Conservation (phyloP, 495 filamentous ascomycete genomes). For the Hypoxylon fragiforme region DNA sequence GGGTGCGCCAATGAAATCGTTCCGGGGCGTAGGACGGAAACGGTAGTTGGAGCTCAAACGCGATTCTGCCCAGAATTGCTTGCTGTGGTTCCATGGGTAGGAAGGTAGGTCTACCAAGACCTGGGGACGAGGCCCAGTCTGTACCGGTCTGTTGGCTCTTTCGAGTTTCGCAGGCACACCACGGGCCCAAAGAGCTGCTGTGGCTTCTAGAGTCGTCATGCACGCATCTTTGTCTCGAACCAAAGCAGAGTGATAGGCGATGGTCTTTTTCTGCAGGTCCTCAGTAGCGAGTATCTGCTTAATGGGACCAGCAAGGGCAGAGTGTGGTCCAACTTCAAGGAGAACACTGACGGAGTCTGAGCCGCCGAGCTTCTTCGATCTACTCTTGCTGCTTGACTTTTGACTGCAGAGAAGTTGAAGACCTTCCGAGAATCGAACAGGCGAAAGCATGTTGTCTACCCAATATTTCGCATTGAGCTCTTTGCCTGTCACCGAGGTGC, state of each 20-base stretch:
- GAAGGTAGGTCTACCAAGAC: conserved; percentile 42
- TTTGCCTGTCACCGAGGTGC: conserved; percentile 13
- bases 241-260: conserved; percentile 36
- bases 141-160: conserved; percentile 6
- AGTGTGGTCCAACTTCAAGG: conserved; percentile 45
- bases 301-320: conserved; percentile 56
- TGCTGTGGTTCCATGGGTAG: conserved; percentile 52
- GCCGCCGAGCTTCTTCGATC: neutral
- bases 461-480: conserved; percentile 42
- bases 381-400: neutral
- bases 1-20: conserved; percentile 55
- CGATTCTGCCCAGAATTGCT: conserved; percentile 49
- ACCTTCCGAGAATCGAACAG: conserved; percentile 50
- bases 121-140: conserved; percentile 9
- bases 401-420: conserved; percentile 33
- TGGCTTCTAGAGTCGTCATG: neutral
- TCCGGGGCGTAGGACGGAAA: conserved; percentile 1
- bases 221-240: conserved; percentile 37
- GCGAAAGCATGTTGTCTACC: conserved; percentile 49
- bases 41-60: conserved; percentile 35
- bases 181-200: neutral
- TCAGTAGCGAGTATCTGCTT: conserved; percentile 50
- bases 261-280: conserved; percentile 23
- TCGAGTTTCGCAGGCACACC: neutral
- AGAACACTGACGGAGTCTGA: conserved; percentile 32